Evolutionary conservation across 179 eudicot species (phyloP).

Genomic region (Silene noctiflora): DNA sequence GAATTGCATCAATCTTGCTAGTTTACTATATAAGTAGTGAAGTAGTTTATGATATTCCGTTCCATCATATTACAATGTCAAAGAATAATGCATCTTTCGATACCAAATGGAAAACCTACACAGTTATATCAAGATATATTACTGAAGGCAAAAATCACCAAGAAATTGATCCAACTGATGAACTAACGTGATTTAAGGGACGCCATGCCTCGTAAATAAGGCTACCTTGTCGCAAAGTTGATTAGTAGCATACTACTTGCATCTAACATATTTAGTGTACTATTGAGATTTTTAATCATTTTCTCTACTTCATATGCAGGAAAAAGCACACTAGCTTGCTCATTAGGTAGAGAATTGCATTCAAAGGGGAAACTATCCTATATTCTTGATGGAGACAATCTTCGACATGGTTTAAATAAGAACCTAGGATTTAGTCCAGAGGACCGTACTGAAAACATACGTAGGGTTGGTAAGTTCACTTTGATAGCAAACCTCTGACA

Average conservation of each 20-base stretch:
- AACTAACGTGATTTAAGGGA: too few species aligned
- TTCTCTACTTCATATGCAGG: constrained; percentile 42
- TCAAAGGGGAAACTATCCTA: constrained; percentile 78
- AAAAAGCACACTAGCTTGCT: constrained; percentile 88
- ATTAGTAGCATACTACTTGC: background rate
- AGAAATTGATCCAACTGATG: too few species aligned
- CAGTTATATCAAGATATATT: too few species aligned
- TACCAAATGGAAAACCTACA: too few species aligned
- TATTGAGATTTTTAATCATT: background rate
- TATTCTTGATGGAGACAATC: constrained; percentile 88
- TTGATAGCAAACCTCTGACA: background rate
- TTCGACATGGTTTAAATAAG: constrained; percentile 87
- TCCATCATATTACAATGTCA: too few species aligned
- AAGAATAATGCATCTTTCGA: too few species aligned
- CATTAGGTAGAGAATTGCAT: constrained; percentile 72
- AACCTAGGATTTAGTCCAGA: constrained; percentile 79
- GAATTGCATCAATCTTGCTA: too few species aligned
- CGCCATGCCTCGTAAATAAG: background rate
- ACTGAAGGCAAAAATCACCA: too few species aligned
- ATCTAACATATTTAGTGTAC: background rate
- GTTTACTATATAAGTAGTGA: too few species aligned
- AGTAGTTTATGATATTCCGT: too few species aligned
- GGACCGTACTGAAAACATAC: constrained; percentile 83
- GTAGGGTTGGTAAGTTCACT: constrained; percentile 81
- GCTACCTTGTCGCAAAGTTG: background rate